These are phyloP conservation scores for Rhodocollybia butyracea DNA, from an alignment of 768 basidiomycete genomes.

Conservation along the genomic window DNA sequence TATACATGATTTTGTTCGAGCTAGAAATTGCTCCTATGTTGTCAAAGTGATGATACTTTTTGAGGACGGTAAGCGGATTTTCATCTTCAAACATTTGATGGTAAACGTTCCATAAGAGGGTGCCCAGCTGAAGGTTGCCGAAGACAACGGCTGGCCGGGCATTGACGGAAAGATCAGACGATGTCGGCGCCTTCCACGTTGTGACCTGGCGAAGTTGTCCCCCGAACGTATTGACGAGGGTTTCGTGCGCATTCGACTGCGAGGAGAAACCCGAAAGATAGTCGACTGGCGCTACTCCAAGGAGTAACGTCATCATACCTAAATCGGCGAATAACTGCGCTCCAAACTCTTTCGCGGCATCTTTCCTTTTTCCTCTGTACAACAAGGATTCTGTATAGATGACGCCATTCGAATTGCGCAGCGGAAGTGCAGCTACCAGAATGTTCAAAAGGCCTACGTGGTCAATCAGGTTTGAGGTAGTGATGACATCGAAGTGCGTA, in stretches of 20 bases:
- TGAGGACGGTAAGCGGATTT: neutral
- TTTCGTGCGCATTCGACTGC: constrained; percentile 38
- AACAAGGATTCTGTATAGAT: constrained; percentile 43
- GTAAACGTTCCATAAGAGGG: constrained; percentile 41
- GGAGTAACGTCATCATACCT: constrained; percentile 34
- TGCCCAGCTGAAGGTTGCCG: constrained; percentile 30
- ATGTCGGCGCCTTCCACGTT: constrained; percentile 32
- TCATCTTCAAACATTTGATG: constrained; percentile 43
- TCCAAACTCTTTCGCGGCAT: constrained; percentile 28
- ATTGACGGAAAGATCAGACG: constrained; percentile 16
- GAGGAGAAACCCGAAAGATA: constrained; percentile 38
- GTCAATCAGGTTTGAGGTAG: constrained; percentile 38
- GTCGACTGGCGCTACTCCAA: constrained; percentile 39
- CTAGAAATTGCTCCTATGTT: constrained; percentile 11
- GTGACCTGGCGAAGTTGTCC: constrained; percentile 34
- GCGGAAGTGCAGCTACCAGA: constrained; percentile 26
- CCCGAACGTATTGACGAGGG: constrained; percentile 13
- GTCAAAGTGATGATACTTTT: neutral
- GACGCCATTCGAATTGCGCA: constrained; percentile 22
- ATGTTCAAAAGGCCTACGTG: constrained; percentile 37
- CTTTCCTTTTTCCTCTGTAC: constrained; percentile 17
- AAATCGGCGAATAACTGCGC: constrained; percentile 35
- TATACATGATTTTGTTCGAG: constrained; percentile 37
- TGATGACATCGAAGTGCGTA: constrained; percentile 33
- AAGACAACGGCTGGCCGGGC: constrained; percentile 13